Evolutionary conservation across 192 early-diverging fungal genomes (phyloP).

Genomic region (Backusella parvicylindrica): DNA sequence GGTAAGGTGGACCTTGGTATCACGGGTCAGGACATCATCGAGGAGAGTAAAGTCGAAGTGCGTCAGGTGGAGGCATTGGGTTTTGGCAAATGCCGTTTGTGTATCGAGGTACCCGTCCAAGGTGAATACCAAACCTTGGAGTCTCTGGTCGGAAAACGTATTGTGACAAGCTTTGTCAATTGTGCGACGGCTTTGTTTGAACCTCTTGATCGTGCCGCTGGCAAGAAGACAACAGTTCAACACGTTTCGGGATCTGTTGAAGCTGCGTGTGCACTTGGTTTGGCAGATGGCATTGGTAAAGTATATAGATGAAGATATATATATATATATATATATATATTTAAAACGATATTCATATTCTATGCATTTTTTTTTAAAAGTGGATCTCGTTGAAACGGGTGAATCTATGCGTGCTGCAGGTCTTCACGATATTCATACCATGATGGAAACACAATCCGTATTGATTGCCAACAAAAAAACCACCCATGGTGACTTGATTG

Average conservation of each 20-base stretch:
- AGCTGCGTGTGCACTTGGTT: constrained; percentile 91
- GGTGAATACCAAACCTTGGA: constrained; percentile 45
- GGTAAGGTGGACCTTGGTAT: constrained; percentile 97
- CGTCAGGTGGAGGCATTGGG: constrained; percentile 73
- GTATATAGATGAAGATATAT: constrained; percentile 32
- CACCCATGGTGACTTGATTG: constrained; percentile 68
- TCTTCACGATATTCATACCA: constrained; percentile 80
- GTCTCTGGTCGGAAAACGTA: constrained; percentile 85
- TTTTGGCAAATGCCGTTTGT: constrained; percentile 91
- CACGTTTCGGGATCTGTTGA: constrained; percentile 92
- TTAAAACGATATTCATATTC: neutral
- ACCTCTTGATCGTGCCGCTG: constrained; percentile 57
- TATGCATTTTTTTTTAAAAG: neutral
- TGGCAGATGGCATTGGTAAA: constrained; percentile 94
- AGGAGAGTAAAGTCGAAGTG: constrained; percentile 71
- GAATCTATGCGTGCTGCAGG: constrained; percentile 99
- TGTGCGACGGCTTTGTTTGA: constrained; percentile 67
- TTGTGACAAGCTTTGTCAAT: constrained; percentile 88
- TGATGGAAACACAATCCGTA: constrained; percentile 85
- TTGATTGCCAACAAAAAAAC: constrained; percentile 83
- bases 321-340: no score
- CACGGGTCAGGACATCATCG: constrained; percentile 93
- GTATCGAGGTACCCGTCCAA: constrained; percentile 86
- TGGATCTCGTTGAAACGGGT: constrained; percentile 82
- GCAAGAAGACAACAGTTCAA: constrained; percentile 63